Conservation (phyloP, 23 red algal species). For the Pyropia haitanensis region DNA sequence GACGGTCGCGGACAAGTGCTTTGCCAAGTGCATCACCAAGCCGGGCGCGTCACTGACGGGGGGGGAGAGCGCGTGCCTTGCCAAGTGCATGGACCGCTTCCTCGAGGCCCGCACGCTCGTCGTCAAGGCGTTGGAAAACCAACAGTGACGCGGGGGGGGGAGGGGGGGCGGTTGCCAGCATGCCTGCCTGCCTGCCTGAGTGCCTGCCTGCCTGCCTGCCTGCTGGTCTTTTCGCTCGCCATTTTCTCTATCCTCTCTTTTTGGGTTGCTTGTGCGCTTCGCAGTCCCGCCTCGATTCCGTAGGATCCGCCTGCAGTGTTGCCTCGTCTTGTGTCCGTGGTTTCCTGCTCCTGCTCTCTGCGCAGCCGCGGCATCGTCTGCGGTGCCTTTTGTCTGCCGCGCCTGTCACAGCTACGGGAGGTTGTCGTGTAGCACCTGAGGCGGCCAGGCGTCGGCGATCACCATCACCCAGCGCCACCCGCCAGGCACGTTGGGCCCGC, state of each 20-base stretch:
- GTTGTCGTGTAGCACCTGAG: too few species aligned
- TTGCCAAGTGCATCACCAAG: constrained; percentile 87
- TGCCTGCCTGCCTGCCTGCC: neutral
- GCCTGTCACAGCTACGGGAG: too few species aligned
- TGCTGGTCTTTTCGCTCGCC: neutral
- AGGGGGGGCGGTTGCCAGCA: too few species aligned
- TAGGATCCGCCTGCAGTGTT: too few species aligned
- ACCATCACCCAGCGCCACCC: too few species aligned
- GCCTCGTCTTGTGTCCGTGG: too few species aligned
- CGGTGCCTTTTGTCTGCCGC: too few species aligned
- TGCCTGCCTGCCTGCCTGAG: too few species aligned
- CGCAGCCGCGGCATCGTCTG: too few species aligned
- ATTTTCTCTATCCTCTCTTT: neutral
- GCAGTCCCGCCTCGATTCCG: neutral
- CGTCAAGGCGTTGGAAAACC: constrained; percentile 39
- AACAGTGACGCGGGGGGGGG: constrained; percentile 10
- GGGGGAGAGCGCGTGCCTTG: constrained; percentile 76
- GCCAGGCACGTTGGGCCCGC: too few species aligned
- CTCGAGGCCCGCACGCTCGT: constrained; percentile 81
- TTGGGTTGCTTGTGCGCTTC: neutral
- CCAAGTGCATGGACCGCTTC: constrained; percentile 93
- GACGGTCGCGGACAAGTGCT: constrained; percentile 81
- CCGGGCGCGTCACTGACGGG: constrained; percentile 57
- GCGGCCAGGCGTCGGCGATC: too few species aligned
- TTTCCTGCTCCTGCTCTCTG: too few species aligned